phyloP scores from a whole-genome alignment of 371 early-diverging fungal species.

The Mortierella sp. region DNA sequence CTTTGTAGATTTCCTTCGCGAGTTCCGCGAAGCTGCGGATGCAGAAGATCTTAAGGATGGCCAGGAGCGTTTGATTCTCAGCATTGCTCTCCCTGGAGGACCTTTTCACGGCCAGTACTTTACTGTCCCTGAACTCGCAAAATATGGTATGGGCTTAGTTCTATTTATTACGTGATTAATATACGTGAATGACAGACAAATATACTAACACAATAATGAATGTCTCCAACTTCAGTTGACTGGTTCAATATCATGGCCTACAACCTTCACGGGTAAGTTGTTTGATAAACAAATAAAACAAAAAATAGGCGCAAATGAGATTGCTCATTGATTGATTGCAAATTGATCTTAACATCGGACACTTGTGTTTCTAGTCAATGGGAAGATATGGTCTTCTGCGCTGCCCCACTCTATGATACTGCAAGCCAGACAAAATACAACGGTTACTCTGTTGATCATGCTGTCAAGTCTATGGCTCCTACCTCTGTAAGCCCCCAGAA shows the following conservation, averaged over 20 bases:
- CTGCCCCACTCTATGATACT: conserved; percentile 45
- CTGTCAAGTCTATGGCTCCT: conserved; percentile 49
- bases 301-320: not conserved
- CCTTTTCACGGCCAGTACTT: conserved; percentile 53
- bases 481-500: conserved; percentile 38
- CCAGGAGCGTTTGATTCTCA: conserved; percentile 42
- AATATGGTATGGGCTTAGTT: conserved; percentile 26
- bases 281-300: not conserved
- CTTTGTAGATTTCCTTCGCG: conserved; percentile 45
- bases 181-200: no score
- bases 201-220: not conserved
- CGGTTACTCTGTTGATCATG: conserved; percentile 53
- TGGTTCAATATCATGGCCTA: conserved; percentile 59
- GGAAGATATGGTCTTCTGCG: conserved; percentile 56
- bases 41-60: conserved; percentile 19
- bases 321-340: no score
- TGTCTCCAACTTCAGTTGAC: conserved; percentile 24
- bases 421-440: conserved; percentile 42
- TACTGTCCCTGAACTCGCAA: conserved; percentile 34
- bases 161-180: not conserved
- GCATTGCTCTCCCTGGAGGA: conserved; percentile 51
- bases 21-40: conserved; percentile 49
- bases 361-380: conserved; percentile 32
- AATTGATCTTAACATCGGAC: not conserved
- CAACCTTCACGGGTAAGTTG: conserved; percentile 56